Conservation (phyloP, 2,329 filamentous ascomycete genomes). For the Helminthosporium solani region DNA sequence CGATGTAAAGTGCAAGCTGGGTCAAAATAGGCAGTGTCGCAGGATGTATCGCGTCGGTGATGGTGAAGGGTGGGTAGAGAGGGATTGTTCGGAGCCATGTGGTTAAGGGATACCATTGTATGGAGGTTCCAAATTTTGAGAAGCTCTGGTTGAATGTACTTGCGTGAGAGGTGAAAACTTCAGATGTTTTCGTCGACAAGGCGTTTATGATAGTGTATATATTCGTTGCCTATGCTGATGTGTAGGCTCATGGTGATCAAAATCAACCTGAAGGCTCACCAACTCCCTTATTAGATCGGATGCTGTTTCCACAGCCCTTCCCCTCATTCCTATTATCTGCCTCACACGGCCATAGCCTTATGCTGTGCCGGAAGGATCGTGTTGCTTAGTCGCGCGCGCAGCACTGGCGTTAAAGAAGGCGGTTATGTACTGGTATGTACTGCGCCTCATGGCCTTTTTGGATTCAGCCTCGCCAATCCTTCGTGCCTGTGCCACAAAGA, state of each 20-base stretch:
- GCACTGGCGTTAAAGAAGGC: not conserved
- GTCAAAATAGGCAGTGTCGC: conserved; percentile 16
- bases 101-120: not conserved
- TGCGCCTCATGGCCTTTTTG: not conserved
- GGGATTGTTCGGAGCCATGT: not conserved
- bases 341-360: not conserved
- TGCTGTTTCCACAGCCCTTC: not conserved
- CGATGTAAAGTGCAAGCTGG: conserved; percentile 20
- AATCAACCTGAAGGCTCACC: not conserved
- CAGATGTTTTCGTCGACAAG: no score
- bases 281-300: no score
- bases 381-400: not conserved
- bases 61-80: not conserved
- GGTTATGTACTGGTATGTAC: not conserved
- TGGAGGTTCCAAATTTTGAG: no score
- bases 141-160: no score
- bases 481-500: not conserved
- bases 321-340: not conserved
- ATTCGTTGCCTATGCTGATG: not conserved
- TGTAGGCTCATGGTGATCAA: not conserved
- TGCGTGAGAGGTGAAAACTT: no score
- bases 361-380: not conserved
- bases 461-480: not conserved
- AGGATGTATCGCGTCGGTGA: conserved; percentile 8
- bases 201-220: no score